A percentile compares a stretch with the other conserved stretches of the same genome.
Evolutionary conservation across 176 grass and related monocot genomes (phyloP).

Genomic region (Puccinellia tenuiflora): DNA sequence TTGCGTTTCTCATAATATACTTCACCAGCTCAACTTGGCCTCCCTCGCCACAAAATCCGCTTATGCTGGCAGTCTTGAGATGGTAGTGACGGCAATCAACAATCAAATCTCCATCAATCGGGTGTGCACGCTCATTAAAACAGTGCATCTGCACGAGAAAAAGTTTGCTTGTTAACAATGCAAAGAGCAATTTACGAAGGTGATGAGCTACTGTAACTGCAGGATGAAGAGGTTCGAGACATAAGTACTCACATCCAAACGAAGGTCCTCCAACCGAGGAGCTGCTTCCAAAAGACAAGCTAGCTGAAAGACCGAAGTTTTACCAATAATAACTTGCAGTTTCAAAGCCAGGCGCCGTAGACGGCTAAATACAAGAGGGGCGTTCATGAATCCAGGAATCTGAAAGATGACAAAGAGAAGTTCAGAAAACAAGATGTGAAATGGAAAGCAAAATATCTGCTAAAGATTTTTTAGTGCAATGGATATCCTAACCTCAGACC

Average conservation of each 20-base stretch:
- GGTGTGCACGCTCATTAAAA: background rate
- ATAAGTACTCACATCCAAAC: constrained; percentile 14
- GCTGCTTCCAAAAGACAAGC: constrained; percentile 18
- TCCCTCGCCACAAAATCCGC: background rate
- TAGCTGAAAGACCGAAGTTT: constrained; percentile 6
- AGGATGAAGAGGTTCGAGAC: background rate
- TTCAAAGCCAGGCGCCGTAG: background rate
- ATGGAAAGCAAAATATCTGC: background rate
- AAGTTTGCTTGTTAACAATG: background rate
- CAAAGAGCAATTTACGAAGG: background rate
- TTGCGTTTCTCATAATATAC: background rate
- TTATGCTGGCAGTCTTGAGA: constrained; percentile 2
- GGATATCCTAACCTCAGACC: too few relatives aligned
- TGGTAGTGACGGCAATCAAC: background rate
- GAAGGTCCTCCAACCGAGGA: background rate
- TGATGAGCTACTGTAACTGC: background rate
- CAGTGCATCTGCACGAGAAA: background rate
- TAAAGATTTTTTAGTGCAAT: too few relatives aligned
- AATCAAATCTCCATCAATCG: background rate
- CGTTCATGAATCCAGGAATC: constrained; percentile 9
- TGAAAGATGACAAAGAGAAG: background rate
- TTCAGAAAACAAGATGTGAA: background rate
- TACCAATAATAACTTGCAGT: background rate
- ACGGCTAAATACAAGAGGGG: background rate
- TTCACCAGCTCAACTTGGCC: constrained; percentile 7